phyloP scores from a whole-genome alignment of 257 asterid genomes.

The Vinca minor region DNA sequence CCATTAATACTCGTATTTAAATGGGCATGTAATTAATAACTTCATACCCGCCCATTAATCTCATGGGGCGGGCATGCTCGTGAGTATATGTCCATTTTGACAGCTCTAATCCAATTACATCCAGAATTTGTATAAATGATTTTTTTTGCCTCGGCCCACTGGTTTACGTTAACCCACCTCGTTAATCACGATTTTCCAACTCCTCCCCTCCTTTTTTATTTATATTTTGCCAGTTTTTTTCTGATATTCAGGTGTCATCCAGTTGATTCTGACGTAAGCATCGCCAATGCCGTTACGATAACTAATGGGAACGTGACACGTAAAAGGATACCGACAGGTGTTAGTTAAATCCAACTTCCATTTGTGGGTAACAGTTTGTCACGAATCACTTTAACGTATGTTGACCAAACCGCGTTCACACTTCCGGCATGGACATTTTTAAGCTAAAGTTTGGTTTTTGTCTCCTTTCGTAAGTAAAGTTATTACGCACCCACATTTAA shows the following conservation, averaged over 20 bases:
- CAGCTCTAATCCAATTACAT: no score
- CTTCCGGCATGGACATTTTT: background rate
- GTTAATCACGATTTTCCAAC: conserved; percentile 8
- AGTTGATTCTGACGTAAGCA: conserved; percentile 13
- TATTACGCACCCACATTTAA: no score
- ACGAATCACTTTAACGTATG: background rate
- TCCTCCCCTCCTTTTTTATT: background rate
- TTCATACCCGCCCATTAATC: no score
- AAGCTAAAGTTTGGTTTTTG: no score
- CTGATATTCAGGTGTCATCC: background rate
- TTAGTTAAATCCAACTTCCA: conserved; percentile 21
- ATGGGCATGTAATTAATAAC: no score
- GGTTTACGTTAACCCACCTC: conserved; percentile 27
- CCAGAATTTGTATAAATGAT: no score
- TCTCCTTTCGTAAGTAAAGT: no score
- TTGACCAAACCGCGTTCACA: conserved; percentile 35
- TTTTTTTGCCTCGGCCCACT: conserved; percentile 18
- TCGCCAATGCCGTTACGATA: background rate
- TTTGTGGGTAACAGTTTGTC: conserved; percentile 10
- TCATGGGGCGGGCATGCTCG: no score
- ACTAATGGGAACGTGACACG: background rate
- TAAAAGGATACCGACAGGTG: conserved; percentile 9
- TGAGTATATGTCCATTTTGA: no score
- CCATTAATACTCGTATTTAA: no score
- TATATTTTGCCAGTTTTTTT: background rate